Evolutionary conservation across 2,329 filamentous ascomycete genomes (phyloP), one percentile per base, ranked within the genome.

Genomic region (Plectosphaerella sp.): DNA sequence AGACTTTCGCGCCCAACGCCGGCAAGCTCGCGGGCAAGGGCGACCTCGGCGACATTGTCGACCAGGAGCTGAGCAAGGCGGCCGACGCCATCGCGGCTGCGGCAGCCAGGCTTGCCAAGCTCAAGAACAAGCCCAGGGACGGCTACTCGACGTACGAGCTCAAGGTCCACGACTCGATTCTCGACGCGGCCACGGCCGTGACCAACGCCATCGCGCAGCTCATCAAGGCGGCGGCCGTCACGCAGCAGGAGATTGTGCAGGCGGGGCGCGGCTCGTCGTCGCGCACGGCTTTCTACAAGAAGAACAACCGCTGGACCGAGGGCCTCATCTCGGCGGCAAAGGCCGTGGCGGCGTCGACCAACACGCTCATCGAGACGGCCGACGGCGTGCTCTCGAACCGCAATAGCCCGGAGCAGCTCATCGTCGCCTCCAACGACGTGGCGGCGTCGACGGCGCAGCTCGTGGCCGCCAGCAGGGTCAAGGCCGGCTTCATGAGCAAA

Each of bases 281-380:
- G 45, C 83, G 87, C 53, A 95, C 92, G 2, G 91, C 92, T 22
- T 99, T 99, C 71, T 99, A 99, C 85, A 97, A 97, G 82, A 97
- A 97, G 78, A 97, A 99, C 81, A 99, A 97, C 74, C 84, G 94
- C 49, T 99, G 94, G 94, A 99, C 94, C 0, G 94, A 99, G 66
- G 94, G 94, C 47, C 84, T 99, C 55, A 97, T 99, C 66, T 96
- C 91, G 37, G 94, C 94, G 1, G 93, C 94, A 58, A 99, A 99
- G 74, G 94, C 94, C 1, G 94, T 99, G 16, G 94, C 94, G 3
- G 82, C 82, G 2, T 95, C 91, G 15, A 99, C 94, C 11, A 97
- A 97, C 73, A 94, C 87, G 42, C 83, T 99, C 60, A 99, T 99
- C 64, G 94, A 99, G 78, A 99, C 94, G 7, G 94, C 94, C 0